Base-by-base conservation (phyloP, 2,329 filamentous ascomycete species). In the Apiospora kogelbergensis region DNA sequence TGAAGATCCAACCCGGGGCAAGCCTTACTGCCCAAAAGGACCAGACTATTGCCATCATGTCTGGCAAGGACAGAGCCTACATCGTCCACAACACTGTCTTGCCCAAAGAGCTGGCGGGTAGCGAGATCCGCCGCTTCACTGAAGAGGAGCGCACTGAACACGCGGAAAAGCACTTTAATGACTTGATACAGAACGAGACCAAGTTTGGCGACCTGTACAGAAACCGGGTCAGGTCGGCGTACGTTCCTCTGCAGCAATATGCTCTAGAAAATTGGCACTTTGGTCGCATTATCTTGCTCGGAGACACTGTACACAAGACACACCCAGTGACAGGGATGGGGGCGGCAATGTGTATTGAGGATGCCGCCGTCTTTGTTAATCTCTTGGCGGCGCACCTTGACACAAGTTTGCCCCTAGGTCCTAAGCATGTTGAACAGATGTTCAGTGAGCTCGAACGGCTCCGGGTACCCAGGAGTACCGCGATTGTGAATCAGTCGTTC, bases 231-330 rank as follows among this genome's bases (percentile, higher is more conserved):
- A 70, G 66, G 13, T 74, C 70, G 17, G 72, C 74, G 6, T 68
- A 80, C 30, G 72, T 78, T 1, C 72, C 75, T 2, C 37, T 69
- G 22, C 68, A 65, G 63, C 80, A 83, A 70, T 79, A 78, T 44
- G 76, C 81, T 1, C 77, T 81, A n/a, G 70, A 78, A 13, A 75
- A 77, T 44, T 84, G 82, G 79, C 76, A 80, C 65, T 81, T 77
- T 53, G 75, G 77, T 13, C 73, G 82, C 11, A 78, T 81, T 3
- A 75, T 83, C 1, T 73, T 78, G 1, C 76, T 84, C 6, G 82
- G 82, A 0, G 82, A 84, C 70, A 76, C 81, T 0, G 80, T 78
- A 7, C 81, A 84, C 70, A 84, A 83, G 76, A 79, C 78, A 30
- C 66, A 67, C 48, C 57, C 48, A 2, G 48, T 33, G 24, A 60